These are phyloP conservation scores for Lactarius psammicola DNA, from an alignment of 768 basidiomycete genomes.

Conservation along the genomic window DNA sequence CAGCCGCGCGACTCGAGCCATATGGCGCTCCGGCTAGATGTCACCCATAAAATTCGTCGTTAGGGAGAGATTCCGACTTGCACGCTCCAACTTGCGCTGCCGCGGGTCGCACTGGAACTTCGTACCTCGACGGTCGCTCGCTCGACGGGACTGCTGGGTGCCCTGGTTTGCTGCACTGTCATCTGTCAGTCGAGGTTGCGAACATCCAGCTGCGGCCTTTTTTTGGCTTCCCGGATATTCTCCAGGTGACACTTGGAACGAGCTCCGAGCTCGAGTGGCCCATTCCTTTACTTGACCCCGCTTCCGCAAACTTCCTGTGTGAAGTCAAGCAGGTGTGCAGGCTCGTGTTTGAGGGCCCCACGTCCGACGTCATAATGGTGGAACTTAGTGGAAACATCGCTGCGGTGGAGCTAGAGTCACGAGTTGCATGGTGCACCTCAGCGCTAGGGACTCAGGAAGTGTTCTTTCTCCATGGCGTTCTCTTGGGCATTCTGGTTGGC, in stretches of 20 bases:
- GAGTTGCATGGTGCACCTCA: not conserved
- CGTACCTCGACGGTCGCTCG: not conserved
- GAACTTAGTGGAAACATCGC: not conserved
- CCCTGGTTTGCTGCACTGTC: not conserved
- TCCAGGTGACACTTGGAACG: too few relatives aligned
- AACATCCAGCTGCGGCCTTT: conserved; percentile 1
- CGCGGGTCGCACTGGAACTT: not conserved
- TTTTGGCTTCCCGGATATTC: too few relatives aligned
- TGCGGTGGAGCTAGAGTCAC: not conserved
- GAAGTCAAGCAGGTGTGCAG: too few relatives aligned
- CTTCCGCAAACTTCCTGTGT: too few relatives aligned
- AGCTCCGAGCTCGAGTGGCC: too few relatives aligned
- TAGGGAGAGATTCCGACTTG: not conserved
- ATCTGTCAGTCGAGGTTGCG: not conserved
- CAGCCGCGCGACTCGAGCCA: not conserved
- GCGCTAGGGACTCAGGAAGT: not conserved
- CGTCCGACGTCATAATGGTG: not conserved
- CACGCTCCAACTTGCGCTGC: conserved; percentile 3
- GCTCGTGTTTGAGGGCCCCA: too few relatives aligned
- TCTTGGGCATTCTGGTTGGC: too few relatives aligned
- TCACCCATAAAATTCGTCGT: conserved; percentile 12
- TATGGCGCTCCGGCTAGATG: conserved; percentile 9
- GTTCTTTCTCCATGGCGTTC: too few relatives aligned
- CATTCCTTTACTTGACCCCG: too few relatives aligned
- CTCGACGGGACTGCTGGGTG: conserved; percentile 4